phyloP scores from a whole-genome alignment of 148 eudicot species.

The Amaranthus cruentus region DNA sequence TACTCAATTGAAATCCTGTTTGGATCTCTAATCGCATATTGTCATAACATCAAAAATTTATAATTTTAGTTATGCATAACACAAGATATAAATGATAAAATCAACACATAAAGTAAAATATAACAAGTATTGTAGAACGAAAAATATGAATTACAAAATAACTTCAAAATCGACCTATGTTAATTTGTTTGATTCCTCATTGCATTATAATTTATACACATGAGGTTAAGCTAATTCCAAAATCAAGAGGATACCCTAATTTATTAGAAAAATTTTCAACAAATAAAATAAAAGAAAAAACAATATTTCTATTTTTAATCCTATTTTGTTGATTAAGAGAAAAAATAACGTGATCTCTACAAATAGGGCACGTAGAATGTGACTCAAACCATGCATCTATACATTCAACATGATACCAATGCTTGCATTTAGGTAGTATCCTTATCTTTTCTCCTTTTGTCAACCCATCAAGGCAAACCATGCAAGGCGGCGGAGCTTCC shows the following conservation, averaged over 20 bases:
- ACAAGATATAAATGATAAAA: not conserved
- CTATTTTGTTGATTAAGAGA: not conserved
- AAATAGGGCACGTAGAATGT: slow-evolving; percentile 37
- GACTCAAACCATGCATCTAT: slow-evolving; percentile 37
- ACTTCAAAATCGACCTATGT: no score
- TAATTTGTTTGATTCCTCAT: no score
- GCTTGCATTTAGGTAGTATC: slow-evolving; percentile 34
- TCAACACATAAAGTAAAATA: not conserved
- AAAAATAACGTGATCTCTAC: slow-evolving; percentile 26
- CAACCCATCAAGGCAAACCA: slow-evolving; percentile 23
- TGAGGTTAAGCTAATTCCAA: slow-evolving; percentile 21
- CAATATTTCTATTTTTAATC: slow-evolving; percentile 1
- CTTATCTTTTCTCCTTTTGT: slow-evolving; percentile 19
- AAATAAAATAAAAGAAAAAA: slow-evolving; percentile 14
- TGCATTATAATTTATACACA: not conserved
- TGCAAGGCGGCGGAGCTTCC: slow-evolving; percentile 20
- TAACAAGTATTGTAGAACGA: not conserved
- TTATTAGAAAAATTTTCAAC: slow-evolving; percentile 23
- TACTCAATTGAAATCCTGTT: no score
- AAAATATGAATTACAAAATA: no score
- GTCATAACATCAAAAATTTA: no score
- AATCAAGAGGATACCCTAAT: slow-evolving; percentile 31
- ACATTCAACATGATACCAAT: slow-evolving; percentile 37
- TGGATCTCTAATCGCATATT: no score
- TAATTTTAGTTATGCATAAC: not conserved